Evolutionary conservation across 2,329 filamentous ascomycete species (phyloP), one percentile per base, ranked within the genome.

Genomic region (Pseudocercospora pini-densiflorae): DNA sequence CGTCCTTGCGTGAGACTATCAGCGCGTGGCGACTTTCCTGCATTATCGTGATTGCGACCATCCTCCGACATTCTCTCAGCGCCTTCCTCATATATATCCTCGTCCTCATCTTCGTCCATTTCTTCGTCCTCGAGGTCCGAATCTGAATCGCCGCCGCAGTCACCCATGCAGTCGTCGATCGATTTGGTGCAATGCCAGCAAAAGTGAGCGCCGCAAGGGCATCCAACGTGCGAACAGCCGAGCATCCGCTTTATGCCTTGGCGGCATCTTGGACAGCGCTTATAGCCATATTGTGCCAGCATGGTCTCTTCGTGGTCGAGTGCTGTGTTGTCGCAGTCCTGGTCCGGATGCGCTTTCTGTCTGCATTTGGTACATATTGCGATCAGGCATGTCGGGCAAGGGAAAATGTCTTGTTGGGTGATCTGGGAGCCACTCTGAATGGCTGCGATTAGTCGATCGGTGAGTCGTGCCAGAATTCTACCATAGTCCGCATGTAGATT

Each of bases 161-260:
- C 73, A n/a, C 65, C 67, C 24, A 74, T 66, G 62, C 80, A 82
- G 1, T 74, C 67, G 2, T 79, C 72, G 5, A 79, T 76, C 0
- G 76, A 70, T 27, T 69, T 58, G 40, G 75, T 63, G 62, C 84
- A 86, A 7, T 71, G 69, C 78, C 81, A 86, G 72, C 84, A 86
- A 73, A 81, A 86, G 59, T 84, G 79, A 8, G 81, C 81, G 12
- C 83, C 83, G 62, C 84, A 86, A 14, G 76, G 74, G 64, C 84
- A 86, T 61, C 78, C 73, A 69, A 86, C 81, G 59, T 84, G 81
- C 36, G 73, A 72, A 69, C 84, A 86, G 6, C 84, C 84, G 65
- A 71, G 82, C 79, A 85, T 83, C 61, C 79, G 79, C 67, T 79
- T 78, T 16, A 86, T 74, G 8, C 80, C 84, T n/a, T 81, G 76